Conservation (phyloP, 441 rosid genomes). For the Cnidoscolus chayamansa region DNA sequence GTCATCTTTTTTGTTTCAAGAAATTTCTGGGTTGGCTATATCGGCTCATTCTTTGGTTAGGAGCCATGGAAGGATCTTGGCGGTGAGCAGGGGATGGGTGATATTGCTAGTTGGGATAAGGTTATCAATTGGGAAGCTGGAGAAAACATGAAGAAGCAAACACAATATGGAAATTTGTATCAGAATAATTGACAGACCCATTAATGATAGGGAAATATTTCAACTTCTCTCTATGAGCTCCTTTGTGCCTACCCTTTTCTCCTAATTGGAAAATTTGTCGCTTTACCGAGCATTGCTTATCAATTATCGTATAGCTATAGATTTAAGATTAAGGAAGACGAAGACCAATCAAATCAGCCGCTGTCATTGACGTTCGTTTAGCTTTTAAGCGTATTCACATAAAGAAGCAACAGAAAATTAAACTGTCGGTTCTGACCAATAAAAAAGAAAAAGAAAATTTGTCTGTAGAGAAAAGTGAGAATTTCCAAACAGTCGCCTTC, state of each 20-base stretch:
- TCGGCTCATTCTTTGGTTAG: too few species aligned
- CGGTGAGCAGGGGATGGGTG: constrained; percentile 1
- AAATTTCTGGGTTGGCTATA: too few species aligned
- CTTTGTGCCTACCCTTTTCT: background rate
- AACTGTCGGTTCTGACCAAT: background rate
- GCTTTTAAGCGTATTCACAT: background rate
- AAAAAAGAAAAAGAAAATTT: background rate
- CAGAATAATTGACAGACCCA: background rate
- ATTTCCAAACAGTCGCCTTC: background rate
- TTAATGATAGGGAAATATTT: too few species aligned
- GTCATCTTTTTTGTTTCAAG: too few species aligned
- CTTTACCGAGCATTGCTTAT: background rate
- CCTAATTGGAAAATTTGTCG: background rate
- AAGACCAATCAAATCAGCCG: constrained; percentile 16
- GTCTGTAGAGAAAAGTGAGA: background rate
- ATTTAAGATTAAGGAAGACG: constrained; percentile 8
- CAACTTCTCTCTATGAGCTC: background rate
- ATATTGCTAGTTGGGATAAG: constrained; percentile 1
- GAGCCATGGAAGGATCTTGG: background rate
- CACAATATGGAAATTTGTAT: background rate
- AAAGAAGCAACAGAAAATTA: constrained; percentile 1
- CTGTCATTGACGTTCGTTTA: constrained; percentile 5
- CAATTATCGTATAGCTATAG: background rate
- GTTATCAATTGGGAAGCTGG: background rate
- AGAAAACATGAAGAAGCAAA: background rate